phyloP scores from a whole-genome alignment of 225 moss, liverwort and hornwort species.

The Asterella californica region DNA sequence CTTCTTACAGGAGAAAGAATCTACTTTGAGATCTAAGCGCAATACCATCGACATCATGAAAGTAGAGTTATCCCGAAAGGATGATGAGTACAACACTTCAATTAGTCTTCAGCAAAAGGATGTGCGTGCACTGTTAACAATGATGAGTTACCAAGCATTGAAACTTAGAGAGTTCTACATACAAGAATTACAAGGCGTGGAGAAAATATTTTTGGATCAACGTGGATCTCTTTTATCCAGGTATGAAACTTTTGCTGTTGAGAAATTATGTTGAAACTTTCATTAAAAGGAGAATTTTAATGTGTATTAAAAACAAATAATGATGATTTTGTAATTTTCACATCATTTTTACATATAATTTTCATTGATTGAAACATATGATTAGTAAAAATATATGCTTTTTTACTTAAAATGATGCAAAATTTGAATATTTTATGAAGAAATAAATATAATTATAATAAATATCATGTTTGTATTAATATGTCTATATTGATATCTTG shows the following conservation, averaged over 20 bases:
- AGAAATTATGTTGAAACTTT: too few relatives aligned
- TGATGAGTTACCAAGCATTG: slow-evolving; percentile 33
- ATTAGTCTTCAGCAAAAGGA: slow-evolving; percentile 23
- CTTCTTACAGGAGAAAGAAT: not conserved
- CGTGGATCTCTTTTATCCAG: slow-evolving; percentile 28
- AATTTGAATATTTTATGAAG: too few relatives aligned
- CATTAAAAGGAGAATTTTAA: too few relatives aligned
- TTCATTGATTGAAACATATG: too few relatives aligned
- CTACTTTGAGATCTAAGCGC: not conserved
- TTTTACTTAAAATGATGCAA: too few relatives aligned
- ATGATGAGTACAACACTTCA: slow-evolving; percentile 26
- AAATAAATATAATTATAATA: too few relatives aligned
- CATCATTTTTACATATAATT: too few relatives aligned
- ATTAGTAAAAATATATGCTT: too few relatives aligned
- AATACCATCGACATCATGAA: slow-evolving; percentile 14
- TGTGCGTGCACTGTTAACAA: not conserved
- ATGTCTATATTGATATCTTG: too few relatives aligned
- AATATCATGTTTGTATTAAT: too few relatives aligned
- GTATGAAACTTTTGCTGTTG: not conserved
- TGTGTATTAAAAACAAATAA: too few relatives aligned
- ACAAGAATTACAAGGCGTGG: slow-evolving; percentile 50
- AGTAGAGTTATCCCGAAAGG: slow-evolving; percentile 23
- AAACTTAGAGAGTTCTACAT: slow-evolving; percentile 47
- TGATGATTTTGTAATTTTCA: too few relatives aligned
- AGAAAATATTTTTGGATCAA: slow-evolving; percentile 57